Conservation (phyloP, 768 basidiomycete genomes). For the Mycena kentingensis region DNA sequence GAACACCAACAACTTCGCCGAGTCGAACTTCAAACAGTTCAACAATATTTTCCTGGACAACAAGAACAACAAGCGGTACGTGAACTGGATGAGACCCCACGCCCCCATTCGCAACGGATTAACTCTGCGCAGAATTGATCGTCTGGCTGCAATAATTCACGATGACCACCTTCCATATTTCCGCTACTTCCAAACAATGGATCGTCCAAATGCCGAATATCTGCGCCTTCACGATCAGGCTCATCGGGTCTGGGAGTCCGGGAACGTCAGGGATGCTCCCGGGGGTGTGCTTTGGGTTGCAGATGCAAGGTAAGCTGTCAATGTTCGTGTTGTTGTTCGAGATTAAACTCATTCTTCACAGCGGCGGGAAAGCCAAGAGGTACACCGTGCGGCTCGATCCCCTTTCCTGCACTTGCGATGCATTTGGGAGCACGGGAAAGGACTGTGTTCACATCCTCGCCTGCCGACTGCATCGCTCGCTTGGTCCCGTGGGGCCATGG, state of each 20-base stretch:
- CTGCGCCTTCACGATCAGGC: not conserved
- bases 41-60: constrained; percentile 5
- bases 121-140: not conserved
- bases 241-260: constrained; percentile 6
- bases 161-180: constrained; percentile 4
- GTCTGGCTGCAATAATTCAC: not conserved
- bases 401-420: not conserved
- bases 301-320: too few relatives aligned
- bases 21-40: constrained; percentile 8
- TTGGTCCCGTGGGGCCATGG: not conserved
- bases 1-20: constrained; percentile 14
- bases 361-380: not conserved
- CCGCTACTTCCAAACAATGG: constrained; percentile 1
- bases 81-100: not conserved
- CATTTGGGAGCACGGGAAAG: not conserved
- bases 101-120: not conserved
- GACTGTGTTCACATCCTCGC: not conserved
- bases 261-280: too few relatives aligned
- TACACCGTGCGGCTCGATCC: not conserved
- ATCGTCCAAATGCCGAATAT: not conserved
- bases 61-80: constrained; percentile 6
- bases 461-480: not conserved
- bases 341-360: not conserved
- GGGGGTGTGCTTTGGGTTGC: too few relatives aligned
- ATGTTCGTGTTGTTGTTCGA: too few relatives aligned